These are phyloP conservation scores for Cymbopogon flexuosus DNA, from an alignment of 202 grass and related monocot species.

Conservation along the genomic window DNA sequence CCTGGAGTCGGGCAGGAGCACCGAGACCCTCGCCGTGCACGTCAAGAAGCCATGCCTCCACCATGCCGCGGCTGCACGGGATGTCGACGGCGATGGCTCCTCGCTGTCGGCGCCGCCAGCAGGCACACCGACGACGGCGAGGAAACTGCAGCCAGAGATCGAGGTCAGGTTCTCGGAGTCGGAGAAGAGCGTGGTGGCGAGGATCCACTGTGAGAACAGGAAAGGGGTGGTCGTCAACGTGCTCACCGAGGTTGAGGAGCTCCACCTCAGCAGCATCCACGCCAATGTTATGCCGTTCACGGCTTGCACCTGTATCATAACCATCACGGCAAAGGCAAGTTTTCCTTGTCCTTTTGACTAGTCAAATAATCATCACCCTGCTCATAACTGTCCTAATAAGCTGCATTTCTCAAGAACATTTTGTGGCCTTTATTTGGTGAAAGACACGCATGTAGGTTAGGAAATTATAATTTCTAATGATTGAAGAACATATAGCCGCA, in stretches of 20 bases:
- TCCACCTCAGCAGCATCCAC: conserved; percentile 39
- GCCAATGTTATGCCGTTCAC: conserved; percentile 47
- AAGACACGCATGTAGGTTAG: not conserved
- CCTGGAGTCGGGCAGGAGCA: conserved; percentile 31
- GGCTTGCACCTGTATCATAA: conserved; percentile 31
- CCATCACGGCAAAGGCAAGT: conserved; percentile 39
- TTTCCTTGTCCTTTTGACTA: not conserved
- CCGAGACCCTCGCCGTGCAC: conserved; percentile 36
- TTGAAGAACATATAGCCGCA: not conserved
- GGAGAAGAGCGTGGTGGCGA: conserved; percentile 41
- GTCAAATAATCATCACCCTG: not conserved
- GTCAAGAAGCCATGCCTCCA: conserved; percentile 46
- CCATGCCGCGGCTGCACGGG: not conserved
- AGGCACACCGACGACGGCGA: not conserved
- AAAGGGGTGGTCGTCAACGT: conserved; percentile 44
- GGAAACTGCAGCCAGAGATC: conserved; percentile 41
- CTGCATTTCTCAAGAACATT: not conserved
- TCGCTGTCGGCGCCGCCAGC: not conserved
- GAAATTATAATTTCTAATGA: not conserved
- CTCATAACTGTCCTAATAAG: not conserved
- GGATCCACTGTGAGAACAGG: conserved; percentile 28
- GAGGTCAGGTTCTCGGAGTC: conserved; percentile 44
- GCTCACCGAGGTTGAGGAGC: conserved; percentile 46
- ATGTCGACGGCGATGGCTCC: not conserved
- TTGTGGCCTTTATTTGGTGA: not conserved